Conservation (phyloP, 1,284 basidiomycete species). For the Melampsora larici-populina region DNA sequence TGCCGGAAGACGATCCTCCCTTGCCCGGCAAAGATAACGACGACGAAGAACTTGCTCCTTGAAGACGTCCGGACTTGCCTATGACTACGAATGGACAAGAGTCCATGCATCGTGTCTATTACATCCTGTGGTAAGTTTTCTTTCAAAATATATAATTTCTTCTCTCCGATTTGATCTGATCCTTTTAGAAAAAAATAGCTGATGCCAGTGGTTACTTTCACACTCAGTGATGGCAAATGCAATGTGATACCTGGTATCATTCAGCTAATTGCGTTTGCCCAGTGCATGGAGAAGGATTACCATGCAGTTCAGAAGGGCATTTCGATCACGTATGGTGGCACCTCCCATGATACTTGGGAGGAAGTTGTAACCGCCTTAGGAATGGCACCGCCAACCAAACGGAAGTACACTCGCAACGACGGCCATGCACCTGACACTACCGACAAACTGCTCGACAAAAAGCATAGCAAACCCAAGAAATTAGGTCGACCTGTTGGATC, state of each 20-base stretch:
- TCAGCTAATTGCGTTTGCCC: too few species aligned
- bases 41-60: background rate
- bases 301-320: background rate
- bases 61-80: background rate
- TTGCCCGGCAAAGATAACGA: background rate
- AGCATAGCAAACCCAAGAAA: too few species aligned
- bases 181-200: too few species aligned
- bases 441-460: too few species aligned
- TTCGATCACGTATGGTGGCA: background rate
- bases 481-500: too few species aligned
- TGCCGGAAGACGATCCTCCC: background rate
- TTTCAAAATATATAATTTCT: background rate
- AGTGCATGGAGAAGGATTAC: background rate
- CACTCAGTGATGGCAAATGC: background rate
- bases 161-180: background rate
- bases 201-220: too few species aligned
- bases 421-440: too few species aligned
- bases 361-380: too few species aligned
- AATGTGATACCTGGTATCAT: background rate
- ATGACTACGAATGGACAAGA: constrained; percentile 7
- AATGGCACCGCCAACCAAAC: too few species aligned
- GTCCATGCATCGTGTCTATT: too few species aligned
- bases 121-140: constrained; percentile 13
- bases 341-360: too few species aligned
- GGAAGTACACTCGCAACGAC: too few species aligned